phyloP scores from a whole-genome alignment of 106 monocot species.

The Dendrobium huoshanense region DNA sequence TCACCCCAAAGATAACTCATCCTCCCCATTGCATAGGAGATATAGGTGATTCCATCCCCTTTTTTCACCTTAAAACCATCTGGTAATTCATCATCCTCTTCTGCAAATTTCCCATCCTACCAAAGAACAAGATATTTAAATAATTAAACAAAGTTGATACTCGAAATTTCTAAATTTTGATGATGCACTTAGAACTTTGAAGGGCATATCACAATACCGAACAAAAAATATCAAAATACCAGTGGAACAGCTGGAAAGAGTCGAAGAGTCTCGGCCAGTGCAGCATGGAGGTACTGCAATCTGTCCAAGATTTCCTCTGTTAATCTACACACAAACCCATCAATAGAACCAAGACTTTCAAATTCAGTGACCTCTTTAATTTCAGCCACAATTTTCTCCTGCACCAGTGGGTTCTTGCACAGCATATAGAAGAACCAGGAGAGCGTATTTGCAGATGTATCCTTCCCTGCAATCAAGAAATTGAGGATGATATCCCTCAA shows the following conservation, averaged over 20 bases:
- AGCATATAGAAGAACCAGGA: constrained; percentile 60
- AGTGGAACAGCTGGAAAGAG: constrained; percentile 48
- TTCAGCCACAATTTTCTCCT: constrained; percentile 35
- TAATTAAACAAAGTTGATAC: neutral
- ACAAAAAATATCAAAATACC: constrained; percentile 13
- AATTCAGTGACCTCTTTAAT: constrained; percentile 5
- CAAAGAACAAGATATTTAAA: neutral
- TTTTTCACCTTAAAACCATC: constrained; percentile 39
- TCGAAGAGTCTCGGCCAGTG: constrained; percentile 46
- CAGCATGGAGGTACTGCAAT: constrained; percentile 61
- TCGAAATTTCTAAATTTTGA: neutral
- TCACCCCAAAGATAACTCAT: constrained; percentile 40
- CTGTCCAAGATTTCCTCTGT: constrained; percentile 28
- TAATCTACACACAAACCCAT: constrained; percentile 16
- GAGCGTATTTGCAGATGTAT: constrained; percentile 42
- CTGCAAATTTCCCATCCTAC: constrained; percentile 25
- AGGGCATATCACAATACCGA: neutral
- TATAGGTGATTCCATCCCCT: constrained; percentile 31
- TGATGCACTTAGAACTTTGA: neutral
- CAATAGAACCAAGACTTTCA: neutral
- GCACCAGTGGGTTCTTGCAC: constrained; percentile 42
- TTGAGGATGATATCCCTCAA: constrained; percentile 57
- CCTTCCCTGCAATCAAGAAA: constrained; percentile 56
- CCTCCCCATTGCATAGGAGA: constrained; percentile 39
- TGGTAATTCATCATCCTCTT: constrained; percentile 33